Evolutionary conservation across 805 yeast genomes (phyloP), one percentile per base, ranked within the genome.

Genomic region (Lipomyces yamadae): DNA sequence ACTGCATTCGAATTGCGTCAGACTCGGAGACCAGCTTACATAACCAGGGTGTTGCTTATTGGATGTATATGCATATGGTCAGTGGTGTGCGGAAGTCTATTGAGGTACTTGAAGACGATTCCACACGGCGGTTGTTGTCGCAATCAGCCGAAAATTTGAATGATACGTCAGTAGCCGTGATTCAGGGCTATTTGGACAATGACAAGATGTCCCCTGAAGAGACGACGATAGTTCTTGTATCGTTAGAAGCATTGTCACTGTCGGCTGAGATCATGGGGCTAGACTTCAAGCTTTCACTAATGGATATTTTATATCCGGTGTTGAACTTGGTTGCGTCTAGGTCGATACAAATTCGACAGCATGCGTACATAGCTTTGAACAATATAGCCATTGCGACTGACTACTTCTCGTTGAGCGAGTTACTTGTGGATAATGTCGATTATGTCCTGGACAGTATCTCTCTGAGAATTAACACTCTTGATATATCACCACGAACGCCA

Each of bases 371-470:
- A 1, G 85, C 91, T 0, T 78, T 86, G 2, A 65, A 79, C 24
- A 78, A 84, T 2, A 78, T 93, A 4, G 84, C 91, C 0, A 70
- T 76, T 8, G 75, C 80, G 3, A 78, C 87, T 11, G 89, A 88
- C 67, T 77, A 77, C 61, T 76, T 77, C 15, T 85, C 91, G 0
- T 76, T 93, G 1, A 79, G 79, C 42, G 76, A 77, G 2, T 74
- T 94, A 66, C 81, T 95, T 1, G 73, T 82, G 48, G 86, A 85
- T 33, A 94, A 92, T 75, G 82, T 87, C 64, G 97, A 94, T 72
- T 93, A 93, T 74, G 77, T 94, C 24, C 79, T 92, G 15, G 98
- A 95, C 74, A 79, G 92, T 0, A 79, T 92, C n/a, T 88, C 96
- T 2, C 77, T 86, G 35, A 85, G 84, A 68, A 79, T 95, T 62